Percentiles rank a stretch among this genome's conserved stretches.
phyloP scores from a whole-genome alignment of 225 moss, liverwort and hornwort genomes.

The Neckera pumila region DNA sequence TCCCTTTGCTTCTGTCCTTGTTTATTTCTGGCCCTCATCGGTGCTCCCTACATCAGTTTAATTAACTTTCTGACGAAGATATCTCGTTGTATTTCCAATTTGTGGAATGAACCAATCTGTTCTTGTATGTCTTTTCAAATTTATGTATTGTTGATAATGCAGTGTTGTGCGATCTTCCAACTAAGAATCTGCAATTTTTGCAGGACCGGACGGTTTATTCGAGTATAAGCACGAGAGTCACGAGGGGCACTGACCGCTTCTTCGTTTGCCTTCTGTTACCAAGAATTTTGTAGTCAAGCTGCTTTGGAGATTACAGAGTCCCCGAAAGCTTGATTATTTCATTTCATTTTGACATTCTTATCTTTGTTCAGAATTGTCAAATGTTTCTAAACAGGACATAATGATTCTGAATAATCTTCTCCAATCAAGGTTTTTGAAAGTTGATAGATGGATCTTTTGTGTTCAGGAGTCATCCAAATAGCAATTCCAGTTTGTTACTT shows the following conservation, averaged over 20 bases:
- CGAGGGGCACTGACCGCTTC: conserved; percentile 4
- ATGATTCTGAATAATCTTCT: background rate
- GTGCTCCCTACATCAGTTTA: background rate
- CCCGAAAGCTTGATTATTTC: background rate
- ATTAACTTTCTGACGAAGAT: background rate
- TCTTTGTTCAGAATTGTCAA: background rate
- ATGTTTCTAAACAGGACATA: background rate
- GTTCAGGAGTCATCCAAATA: background rate
- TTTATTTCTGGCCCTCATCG: background rate
- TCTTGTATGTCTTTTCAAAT: background rate
- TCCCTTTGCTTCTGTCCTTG: background rate
- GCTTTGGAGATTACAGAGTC: background rate
- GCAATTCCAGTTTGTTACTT: background rate
- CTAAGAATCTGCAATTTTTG: background rate
- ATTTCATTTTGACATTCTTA: background rate
- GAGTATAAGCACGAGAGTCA: conserved; percentile 26
- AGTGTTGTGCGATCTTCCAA: background rate
- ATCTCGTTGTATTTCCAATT: background rate
- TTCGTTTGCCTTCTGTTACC: background rate
- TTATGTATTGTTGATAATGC: background rate
- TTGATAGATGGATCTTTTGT: background rate
- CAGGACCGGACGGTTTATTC: conserved; percentile 34
- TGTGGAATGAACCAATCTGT: background rate
- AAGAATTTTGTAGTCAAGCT: background rate
- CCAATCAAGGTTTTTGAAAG: background rate